phyloP scores from a whole-genome alignment of 352 stramenopile species.

The Phytophthora litchii region DNA sequence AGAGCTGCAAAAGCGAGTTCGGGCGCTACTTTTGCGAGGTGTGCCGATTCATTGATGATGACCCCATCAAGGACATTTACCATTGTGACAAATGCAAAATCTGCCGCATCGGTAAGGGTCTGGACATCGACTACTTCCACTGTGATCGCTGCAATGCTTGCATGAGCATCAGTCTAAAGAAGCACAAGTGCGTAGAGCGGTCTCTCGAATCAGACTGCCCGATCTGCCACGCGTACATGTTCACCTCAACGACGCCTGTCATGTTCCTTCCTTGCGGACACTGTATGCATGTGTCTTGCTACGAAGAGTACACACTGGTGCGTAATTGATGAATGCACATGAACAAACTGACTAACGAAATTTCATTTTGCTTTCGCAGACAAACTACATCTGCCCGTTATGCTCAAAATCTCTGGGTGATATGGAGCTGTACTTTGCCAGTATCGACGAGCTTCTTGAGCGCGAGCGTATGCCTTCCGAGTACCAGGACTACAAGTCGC shows the following conservation, averaged over 20 bases:
- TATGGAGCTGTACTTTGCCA: conserved; percentile 91
- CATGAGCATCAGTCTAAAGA: conserved; percentile 91
- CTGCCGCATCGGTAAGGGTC: conserved; percentile 93
- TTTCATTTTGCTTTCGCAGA: conserved; percentile 35
- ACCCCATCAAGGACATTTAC: conserved; percentile 93
- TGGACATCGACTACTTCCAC: conserved; percentile 98
- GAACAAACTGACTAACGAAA: conserved; percentile 7
- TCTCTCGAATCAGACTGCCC: conserved; percentile 95
- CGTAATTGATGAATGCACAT: not conserved
- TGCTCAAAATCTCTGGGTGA: conserved; percentile 96
- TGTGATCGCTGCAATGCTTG: conserved; percentile 98
- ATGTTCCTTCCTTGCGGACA: conserved; percentile 95
- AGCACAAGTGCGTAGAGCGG: conserved; percentile 95
- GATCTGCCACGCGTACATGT: conserved; percentile 96
- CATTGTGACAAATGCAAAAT: conserved; percentile 99
- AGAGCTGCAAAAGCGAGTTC: conserved; percentile 80
- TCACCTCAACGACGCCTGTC: conserved; percentile 95
- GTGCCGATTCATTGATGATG: conserved; percentile 97
- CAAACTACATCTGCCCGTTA: conserved; percentile 94
- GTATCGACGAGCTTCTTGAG: conserved; percentile 83
- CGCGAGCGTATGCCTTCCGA: conserved; percentile 82
- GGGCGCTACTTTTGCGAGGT: conserved; percentile 94
- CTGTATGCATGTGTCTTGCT: conserved; percentile 97
- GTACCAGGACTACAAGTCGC: conserved; percentile 73
- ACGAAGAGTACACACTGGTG: conserved; percentile 93